Conservation (phyloP, 2,329 filamentous ascomycete species). For the Fusarium burgessii region DNA sequence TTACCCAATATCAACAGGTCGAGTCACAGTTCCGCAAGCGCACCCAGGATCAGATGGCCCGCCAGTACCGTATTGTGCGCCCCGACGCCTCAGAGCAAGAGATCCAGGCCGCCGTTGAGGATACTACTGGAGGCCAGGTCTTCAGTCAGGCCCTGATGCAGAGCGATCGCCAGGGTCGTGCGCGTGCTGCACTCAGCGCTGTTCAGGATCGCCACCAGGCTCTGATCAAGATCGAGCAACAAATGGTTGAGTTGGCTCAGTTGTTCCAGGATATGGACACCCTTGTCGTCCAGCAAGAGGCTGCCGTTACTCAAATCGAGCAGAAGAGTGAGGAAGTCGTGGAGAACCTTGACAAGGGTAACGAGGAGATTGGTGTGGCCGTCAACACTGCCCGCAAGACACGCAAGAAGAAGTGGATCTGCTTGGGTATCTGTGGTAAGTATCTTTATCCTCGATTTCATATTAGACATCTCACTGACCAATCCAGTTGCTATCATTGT, state of each 20-base stretch:
- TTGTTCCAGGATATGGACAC: conserved; percentile 92
- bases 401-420: conserved; percentile 97
- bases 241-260: conserved; percentile 88
- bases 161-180: conserved; percentile 83
- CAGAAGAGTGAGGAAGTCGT: conserved; percentile 87
- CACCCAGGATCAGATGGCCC: conserved; percentile 83
- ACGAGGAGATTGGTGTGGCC: conserved; percentile 83
- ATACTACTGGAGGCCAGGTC: conserved; percentile 78
- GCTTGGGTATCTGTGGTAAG: conserved; percentile 78
- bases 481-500: conserved; percentile 63
- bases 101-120: conserved; percentile 80
- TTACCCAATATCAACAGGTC: conserved; percentile 82
- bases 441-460: neutral
- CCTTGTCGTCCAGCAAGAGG: conserved; percentile 88
- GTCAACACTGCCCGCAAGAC: conserved; percentile 84
- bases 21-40: conserved; percentile 85
- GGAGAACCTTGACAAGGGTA: conserved; percentile 86
- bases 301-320: conserved; percentile 83
- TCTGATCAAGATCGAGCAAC: conserved; percentile 90
- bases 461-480: conserved; percentile 43
- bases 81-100: conserved; percentile 84
- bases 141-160: conserved; percentile 90
- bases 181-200: conserved; percentile 80
- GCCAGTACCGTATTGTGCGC: conserved; percentile 90
- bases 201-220: conserved; percentile 87